Evolutionary conservation across 2,329 filamentous ascomycete species (phyloP), one percentile per base, ranked within the genome.

Genomic region (Diaporthe velutina): DNA sequence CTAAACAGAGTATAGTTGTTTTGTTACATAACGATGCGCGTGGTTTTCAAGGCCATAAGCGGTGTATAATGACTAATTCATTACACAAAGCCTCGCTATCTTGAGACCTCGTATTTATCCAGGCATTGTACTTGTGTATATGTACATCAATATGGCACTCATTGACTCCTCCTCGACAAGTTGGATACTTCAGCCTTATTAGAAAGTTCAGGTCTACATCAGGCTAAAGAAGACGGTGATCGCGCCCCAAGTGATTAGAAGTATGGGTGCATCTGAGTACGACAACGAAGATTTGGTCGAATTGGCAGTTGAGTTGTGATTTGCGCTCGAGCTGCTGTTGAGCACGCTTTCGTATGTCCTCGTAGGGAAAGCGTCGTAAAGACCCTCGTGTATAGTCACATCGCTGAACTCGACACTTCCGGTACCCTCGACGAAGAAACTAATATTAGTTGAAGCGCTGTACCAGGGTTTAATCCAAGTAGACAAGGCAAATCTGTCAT

Each of bases 391-490:
- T 25, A 84, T 78, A 17, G 78, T 80, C 35, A 83, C 79, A 30
- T 84, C 77, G 19, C 79, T 79, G 45, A 83, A 84, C 4, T 73
- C 71, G 1, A 81, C 82, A 38, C 80, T 78, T 0, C 80, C 81
- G 33, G 71, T 76, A 13, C 83, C 83, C 2, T 81, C 79, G 10
- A 81, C 79, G 76, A 83, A 82, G 78, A 84, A 85, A n/a, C 79
- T 79, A 58, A 85, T 79, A 40, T 81, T 79, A 8, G 76, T 84
- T 8, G 83, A 84, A 19, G 78, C 73, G 8, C 76, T 77, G 71
- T 84, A 84, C 83, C 83, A 85, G 9, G 83, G 79, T 75, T 82
- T 83, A 66, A 82, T 81, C 85, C 85, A 86, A 5, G 85, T 86
- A 66, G 84, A 83, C 28, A 86, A 35, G 6, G 81, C 85, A 70